Conservation (phyloP, 1,139 yeast species). For the Geotrichum candidum region DNA sequence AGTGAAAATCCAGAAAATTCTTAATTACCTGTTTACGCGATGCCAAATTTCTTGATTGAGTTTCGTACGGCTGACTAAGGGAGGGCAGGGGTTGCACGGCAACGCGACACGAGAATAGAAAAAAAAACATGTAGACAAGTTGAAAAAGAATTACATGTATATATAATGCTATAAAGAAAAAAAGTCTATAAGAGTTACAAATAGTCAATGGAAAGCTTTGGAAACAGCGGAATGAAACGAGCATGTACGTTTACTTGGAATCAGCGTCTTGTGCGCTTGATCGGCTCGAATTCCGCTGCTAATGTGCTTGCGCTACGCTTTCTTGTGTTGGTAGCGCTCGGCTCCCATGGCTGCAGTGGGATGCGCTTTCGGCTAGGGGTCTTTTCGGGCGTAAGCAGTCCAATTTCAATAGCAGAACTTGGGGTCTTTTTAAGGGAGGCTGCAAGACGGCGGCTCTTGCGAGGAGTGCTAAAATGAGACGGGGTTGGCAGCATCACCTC, state of each 20-base stretch:
- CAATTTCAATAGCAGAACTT: neutral
- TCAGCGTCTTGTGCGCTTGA: neutral
- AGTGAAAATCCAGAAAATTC: neutral
- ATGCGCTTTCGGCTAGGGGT: neutral
- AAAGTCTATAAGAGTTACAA: too few relatives aligned
- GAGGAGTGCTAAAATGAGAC: neutral
- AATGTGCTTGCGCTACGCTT: neutral
- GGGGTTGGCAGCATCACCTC: neutral
- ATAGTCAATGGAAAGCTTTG: too few relatives aligned
- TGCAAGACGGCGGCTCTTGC: neutral
- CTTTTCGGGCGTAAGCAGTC: slow-evolving; percentile 4
- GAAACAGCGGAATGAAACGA: too few relatives aligned
- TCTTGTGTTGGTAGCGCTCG: neutral
- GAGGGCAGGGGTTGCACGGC: neutral
- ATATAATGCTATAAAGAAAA: too few relatives aligned
- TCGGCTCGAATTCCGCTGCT: neutral
- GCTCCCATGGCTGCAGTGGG: neutral
- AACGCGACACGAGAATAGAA: neutral
- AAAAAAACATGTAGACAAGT: too few relatives aligned
- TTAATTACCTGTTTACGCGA: neutral
- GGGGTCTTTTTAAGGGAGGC: neutral
- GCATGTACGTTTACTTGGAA: neutral
- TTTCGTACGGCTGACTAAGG: neutral
- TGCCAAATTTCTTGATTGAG: neutral
- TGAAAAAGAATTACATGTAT: too few relatives aligned